A percentile compares a stretch with the other conserved stretches of the same genome.
Conservation (phyloP, 2,329 filamentous ascomycete species). For the Tolypocladium endophyticum region DNA sequence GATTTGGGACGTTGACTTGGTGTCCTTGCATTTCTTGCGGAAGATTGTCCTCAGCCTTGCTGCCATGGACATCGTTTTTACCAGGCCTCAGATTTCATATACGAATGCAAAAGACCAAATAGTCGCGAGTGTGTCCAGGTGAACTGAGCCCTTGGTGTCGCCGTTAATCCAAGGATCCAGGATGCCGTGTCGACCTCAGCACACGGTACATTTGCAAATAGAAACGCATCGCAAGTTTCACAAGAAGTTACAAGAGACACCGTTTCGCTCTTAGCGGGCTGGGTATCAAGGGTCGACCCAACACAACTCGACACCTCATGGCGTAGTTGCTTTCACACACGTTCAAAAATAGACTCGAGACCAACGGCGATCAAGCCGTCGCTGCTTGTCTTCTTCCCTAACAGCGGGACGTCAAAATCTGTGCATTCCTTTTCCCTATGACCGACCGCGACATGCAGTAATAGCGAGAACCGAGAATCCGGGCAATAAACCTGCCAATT, state of each 20-base stretch:
- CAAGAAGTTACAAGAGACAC: no score
- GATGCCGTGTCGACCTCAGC: background rate
- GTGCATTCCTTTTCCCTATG: constrained; percentile 36
- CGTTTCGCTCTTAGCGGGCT: background rate
- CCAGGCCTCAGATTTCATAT: background rate
- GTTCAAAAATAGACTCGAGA: background rate
- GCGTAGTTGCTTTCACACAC: background rate
- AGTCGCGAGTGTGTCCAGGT: background rate
- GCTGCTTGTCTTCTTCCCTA: background rate
- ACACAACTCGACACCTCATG: background rate
- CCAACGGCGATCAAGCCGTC: background rate
- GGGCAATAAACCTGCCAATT: constrained; percentile 20
- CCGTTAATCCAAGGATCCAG: background rate
- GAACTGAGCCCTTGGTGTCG: background rate
- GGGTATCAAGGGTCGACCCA: background rate
- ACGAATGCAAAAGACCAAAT: background rate
- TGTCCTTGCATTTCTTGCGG: constrained; percentile 4
- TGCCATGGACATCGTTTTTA: background rate
- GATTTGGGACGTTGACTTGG: constrained; percentile 2
- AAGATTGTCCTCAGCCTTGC: background rate
- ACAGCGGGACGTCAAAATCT: constrained; percentile 21
- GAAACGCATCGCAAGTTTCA: background rate
- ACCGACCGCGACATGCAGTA: constrained; percentile 36
- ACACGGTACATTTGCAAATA: background rate
- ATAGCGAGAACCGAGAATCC: constrained; percentile 27